Evolutionary conservation across 805 yeast species (phyloP), one percentile per base, ranked within the genome.

Genomic region (Zygosaccharomyces siamensis): DNA sequence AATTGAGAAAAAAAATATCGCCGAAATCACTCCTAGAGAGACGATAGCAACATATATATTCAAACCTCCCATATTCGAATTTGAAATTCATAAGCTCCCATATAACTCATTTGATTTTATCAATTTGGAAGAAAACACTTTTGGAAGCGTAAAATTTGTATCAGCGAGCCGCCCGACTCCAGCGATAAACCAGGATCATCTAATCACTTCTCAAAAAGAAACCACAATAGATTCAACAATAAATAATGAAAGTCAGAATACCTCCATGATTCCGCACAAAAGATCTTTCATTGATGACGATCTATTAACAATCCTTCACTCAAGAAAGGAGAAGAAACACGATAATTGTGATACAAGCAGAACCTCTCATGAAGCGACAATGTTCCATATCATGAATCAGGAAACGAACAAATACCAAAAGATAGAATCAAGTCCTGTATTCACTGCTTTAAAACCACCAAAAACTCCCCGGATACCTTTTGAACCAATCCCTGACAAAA

Each of bases 221-320:
- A 18, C 20, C 20, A 18, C 20, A 18, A 2, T 18, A 18, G 26
- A 27, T 12, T 20, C 28, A 7, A 21, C 23, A 35, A 31, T 16
- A 30, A 14, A 27, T 16, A 7, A 24, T 11, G 26, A 39, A 11
- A 4, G 3, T 5, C 16, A 46, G n/a, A 54, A 53, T 38, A 48
- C 57, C 4, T 59, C 64, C 2, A 33, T 54, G 20, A 5, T 51
- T 1, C 55, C 62, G 10, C 59, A 55, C n/a, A 59, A 55, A 23
- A 48, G 63, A 39, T 59, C 64, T 0, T 54, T 55, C 33, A 45
- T 60, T 7, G 63, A 62, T 39, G 55, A 50, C 5, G 63, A 58
- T 5, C 41, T 60, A n/a, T 21, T 26, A 28, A 47, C 56, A 10
- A 41, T 59, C 6, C 27, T 54, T 5, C 50, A 47, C 5, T 39